Percentiles rank a stretch among this genome's conserved stretches.
Conservation (phyloP, 2,329 filamentous ascomycete genomes). For the Camillea tinctor region DNA sequence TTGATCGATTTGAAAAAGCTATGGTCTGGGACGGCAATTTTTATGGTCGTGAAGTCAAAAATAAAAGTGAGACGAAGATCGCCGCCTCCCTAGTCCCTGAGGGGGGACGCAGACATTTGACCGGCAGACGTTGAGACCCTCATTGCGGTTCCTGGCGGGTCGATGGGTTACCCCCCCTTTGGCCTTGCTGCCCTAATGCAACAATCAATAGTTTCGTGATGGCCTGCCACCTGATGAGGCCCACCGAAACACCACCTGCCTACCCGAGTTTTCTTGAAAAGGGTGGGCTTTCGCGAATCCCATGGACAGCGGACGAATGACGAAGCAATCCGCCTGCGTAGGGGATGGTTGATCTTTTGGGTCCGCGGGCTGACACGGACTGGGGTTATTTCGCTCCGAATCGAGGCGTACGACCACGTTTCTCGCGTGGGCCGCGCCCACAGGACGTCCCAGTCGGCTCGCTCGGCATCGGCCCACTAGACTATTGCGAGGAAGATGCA, state of each 20-base stretch:
- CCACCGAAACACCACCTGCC: constrained; percentile 22
- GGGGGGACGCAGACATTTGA: background rate
- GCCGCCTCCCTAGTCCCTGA: background rate
- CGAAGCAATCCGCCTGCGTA: background rate
- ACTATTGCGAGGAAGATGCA: constrained; percentile 11
- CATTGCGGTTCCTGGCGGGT: constrained; percentile 20
- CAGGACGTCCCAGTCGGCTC: constrained; percentile 1
- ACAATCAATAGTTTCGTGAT: constrained; percentile 24
- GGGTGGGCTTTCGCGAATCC: constrained; percentile 24
- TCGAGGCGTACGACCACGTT: constrained; percentile 20
- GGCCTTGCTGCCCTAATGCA: constrained; percentile 23
- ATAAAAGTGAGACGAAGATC: background rate
- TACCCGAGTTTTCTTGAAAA: constrained; percentile 15
- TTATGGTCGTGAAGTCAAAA: background rate
- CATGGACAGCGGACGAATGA: constrained; percentile 17
- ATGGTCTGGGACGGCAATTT: background rate
- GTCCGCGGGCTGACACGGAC: background rate
- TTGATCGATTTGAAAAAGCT: background rate
- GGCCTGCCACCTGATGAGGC: constrained; percentile 16
- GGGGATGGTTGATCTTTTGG: background rate
- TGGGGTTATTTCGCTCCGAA: constrained; percentile 1
- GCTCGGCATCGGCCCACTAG: constrained; percentile 4
- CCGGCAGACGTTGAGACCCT: constrained; percentile 10
- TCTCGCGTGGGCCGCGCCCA: constrained; percentile 22
- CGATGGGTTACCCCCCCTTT: constrained; percentile 19